Evolutionary conservation across 108 stramenopile genomes (phyloP).

Genomic region (Cyclotella atomus): DNA sequence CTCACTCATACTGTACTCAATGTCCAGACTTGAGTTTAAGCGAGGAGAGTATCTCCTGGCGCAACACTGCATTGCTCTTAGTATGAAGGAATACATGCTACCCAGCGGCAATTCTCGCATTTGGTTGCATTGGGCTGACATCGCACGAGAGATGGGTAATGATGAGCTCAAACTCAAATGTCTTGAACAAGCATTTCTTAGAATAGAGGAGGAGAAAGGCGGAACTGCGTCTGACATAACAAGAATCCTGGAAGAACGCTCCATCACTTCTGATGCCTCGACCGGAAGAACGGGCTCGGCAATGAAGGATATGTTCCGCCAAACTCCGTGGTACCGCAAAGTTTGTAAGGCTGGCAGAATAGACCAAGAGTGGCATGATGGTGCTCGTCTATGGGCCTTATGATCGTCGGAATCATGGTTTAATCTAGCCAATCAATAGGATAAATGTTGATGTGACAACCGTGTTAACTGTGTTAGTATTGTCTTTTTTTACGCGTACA

Average conservation of each 20-base stretch:
- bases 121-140: slow-evolving; percentile 75
- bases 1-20: slow-evolving; percentile 68
- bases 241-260: slow-evolving; percentile 32
- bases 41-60: slow-evolving; percentile 64
- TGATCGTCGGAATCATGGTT: no score
- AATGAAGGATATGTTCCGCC: slow-evolving; percentile 51
- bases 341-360: slow-evolving; percentile 27
- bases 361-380: slow-evolving; percentile 39
- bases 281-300: slow-evolving; percentile 35
- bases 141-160: slow-evolving; percentile 70
- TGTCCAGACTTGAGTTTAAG: slow-evolving; percentile 59
- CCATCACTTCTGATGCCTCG: slow-evolving; percentile 9
- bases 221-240: slow-evolving; percentile 42
- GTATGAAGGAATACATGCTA: slow-evolving; percentile 66
- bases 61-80: slow-evolving; percentile 77
- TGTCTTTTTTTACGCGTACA: no score
- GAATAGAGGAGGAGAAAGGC: slow-evolving; percentile 40
- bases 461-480: no score
- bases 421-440: no score
- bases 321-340: slow-evolving; percentile 50
- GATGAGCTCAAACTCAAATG: slow-evolving; percentile 53
- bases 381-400: slow-evolving; percentile 38
- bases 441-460: no score
- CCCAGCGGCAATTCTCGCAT: slow-evolving; percentile 60
- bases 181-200: slow-evolving; percentile 40